These are phyloP conservation scores for Phellopilus nigrolimitatus DNA, from an alignment of 1,284 basidiomycete species.

Conservation along the genomic window DNA sequence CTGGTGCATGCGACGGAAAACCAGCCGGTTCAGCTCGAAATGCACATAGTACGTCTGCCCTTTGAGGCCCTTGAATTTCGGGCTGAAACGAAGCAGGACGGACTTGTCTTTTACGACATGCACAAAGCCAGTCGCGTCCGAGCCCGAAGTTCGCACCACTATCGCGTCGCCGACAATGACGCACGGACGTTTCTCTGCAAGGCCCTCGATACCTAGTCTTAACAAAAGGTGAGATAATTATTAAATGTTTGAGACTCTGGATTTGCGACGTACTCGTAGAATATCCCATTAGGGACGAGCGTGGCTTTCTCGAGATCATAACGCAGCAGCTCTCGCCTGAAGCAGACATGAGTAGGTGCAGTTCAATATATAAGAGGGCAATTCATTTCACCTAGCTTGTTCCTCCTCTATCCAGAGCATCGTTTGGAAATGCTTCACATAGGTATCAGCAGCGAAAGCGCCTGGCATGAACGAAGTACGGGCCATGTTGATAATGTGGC, in stretches of 20 bases:
- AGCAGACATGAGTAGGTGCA: background rate
- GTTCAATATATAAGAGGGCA: slow-evolving; percentile 1
- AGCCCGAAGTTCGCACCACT: slow-evolving; percentile 30
- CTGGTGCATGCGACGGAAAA: slow-evolving; percentile 52
- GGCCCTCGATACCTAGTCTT: slow-evolving; percentile 43
- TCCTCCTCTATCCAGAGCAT: slow-evolving; percentile 45
- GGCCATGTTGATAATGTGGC: slow-evolving; percentile 26
- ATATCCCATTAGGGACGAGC: slow-evolving; percentile 32
- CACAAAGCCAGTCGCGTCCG: slow-evolving; percentile 42
- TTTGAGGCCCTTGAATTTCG: slow-evolving; percentile 37
- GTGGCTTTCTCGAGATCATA: slow-evolving; percentile 38
- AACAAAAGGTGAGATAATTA: background rate
- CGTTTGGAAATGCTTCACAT: slow-evolving; percentile 37
- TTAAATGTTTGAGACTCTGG: slow-evolving; percentile 2
- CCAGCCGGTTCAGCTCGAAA: slow-evolving; percentile 45
- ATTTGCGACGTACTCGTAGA: slow-evolving; percentile 6
- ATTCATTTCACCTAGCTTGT: slow-evolving; percentile 37
- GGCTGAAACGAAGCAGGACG: slow-evolving; percentile 41
- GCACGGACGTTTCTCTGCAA: slow-evolving; percentile 45
- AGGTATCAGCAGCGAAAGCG: slow-evolving; percentile 33
- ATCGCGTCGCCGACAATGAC: slow-evolving; percentile 51
- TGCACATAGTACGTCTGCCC: slow-evolving; percentile 44
- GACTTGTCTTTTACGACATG: slow-evolving; percentile 35
- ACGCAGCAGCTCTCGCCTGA: slow-evolving; percentile 40
- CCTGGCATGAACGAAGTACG: slow-evolving; percentile 33